Evolutionary conservation across 805 yeast species (phyloP), one percentile per base, ranked within the genome.

Genomic region (Wickerhamomyces queroliae): DNA sequence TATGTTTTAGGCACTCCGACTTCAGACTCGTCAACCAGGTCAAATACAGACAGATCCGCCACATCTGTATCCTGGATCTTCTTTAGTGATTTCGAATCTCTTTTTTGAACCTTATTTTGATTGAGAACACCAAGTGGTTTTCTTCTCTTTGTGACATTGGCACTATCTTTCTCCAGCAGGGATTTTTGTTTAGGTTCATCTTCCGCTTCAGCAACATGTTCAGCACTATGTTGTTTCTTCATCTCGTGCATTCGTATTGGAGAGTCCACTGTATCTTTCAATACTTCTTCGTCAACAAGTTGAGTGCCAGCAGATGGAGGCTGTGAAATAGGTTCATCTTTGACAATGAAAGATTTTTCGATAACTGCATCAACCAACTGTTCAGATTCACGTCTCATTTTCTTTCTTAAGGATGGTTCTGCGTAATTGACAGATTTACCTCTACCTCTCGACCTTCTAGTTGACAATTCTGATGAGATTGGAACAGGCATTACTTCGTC

Each of bases 301-400:
- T 16, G 15, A 10, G 10, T 7, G 9, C 29, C 22, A 9, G 32
- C 9, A 12, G 35, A 19, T n/a, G 16, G 39, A 30, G 16, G 38
- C 27, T 13, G 33, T 26, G 12, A 40, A 34, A 15, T 27, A 35
- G 31, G 41, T 37, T 36, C 38, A 32, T 36, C 19, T 13, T 34
- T 32, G 10, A 38, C 31, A 21, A 30, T 34, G n/a, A 21, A 28
- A 12, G 19, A 37, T 8, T 3, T 13, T 28, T 26, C 35, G 7
- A 59, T 64, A 1, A 80, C 76, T 1, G 89, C 89, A 56, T 78
- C 85, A 3, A 76, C 76, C 33, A 79, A 62, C 45, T 70, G 68
- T 23, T 66, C 81, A 0, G 79, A 67, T 25, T 76, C 78, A 47
- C 91, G 68, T 53, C 95, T 72, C 80, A 82, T 70, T 53, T 83